Conservation (phyloP, 2,329 filamentous ascomycete species). For the Triangularia setosa region DNA sequence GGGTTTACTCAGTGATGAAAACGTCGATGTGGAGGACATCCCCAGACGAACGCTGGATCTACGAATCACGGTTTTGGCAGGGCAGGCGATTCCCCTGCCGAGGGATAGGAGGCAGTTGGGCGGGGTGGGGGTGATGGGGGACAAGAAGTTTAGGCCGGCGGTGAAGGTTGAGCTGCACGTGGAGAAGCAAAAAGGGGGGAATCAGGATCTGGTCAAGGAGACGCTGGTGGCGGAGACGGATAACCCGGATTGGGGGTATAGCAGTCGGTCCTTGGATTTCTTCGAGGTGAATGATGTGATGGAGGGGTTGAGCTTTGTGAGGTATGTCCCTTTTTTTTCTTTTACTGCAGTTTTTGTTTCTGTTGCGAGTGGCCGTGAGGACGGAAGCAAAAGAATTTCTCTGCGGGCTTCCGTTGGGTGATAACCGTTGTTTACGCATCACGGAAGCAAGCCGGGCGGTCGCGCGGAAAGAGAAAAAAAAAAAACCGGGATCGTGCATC, state of each 20-base stretch:
- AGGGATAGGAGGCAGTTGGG: constrained; percentile 32
- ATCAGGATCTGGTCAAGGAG: constrained; percentile 50
- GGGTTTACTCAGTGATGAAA: constrained; percentile 58
- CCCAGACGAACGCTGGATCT: constrained; percentile 8
- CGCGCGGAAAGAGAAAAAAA: not conserved
- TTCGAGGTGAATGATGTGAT: constrained; percentile 55
- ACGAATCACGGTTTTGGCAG: constrained; percentile 59
- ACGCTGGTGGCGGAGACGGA: constrained; percentile 54
- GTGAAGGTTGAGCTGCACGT: constrained; percentile 80
- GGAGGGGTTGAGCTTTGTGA: constrained; percentile 67
- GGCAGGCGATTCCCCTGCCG: constrained; percentile 66
- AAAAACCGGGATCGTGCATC: not conserved
- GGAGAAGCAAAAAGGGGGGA: constrained; percentile 52
- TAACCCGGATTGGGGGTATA: constrained; percentile 59
- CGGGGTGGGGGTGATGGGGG: constrained; percentile 38
- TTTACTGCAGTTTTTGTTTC: constrained; percentile 14
- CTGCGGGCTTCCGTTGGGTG: not conserved
- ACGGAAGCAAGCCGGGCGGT: not conserved
- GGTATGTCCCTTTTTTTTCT: constrained; percentile 47
- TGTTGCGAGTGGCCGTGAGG: not conserved
- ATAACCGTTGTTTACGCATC: not conserved
- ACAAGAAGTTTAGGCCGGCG: constrained; percentile 62
- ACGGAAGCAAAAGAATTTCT: not conserved
- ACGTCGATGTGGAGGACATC: constrained; percentile 38
- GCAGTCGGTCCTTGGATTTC: constrained; percentile 56